Evolutionary conservation across 768 basidiomycete genomes (phyloP).

Genomic region (Cyathus striatus): DNA sequence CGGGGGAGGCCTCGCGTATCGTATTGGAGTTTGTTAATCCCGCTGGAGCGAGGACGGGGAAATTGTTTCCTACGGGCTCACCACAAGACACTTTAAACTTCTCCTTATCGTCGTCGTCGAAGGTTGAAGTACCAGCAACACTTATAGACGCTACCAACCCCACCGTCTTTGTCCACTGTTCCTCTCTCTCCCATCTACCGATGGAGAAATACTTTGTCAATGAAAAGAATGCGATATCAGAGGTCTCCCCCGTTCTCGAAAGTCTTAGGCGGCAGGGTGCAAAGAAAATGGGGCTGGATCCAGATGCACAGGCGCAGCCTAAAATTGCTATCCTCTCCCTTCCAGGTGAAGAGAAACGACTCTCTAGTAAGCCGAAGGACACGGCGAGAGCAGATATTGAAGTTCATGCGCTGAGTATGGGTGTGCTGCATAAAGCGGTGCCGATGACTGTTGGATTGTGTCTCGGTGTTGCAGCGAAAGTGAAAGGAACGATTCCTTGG

Average conservation of each 20-base stretch:
- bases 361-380: slow-evolving; percentile 14
- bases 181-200: slow-evolving; percentile 36
- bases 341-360: slow-evolving; percentile 16
- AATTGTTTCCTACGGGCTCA: slow-evolving; percentile 58
- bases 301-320: slow-evolving; percentile 59
- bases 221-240: slow-evolving; percentile 14
- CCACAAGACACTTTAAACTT: slow-evolving; percentile 39
- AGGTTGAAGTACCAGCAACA: slow-evolving; percentile 33
- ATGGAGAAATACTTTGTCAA: slow-evolving; percentile 31
- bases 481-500: slow-evolving; percentile 52
- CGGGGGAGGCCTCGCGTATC: slow-evolving; percentile 61
- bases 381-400: slow-evolving; percentile 52
- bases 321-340: slow-evolving; percentile 58
- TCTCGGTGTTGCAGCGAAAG: slow-evolving; percentile 57
- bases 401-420: slow-evolving; percentile 66
- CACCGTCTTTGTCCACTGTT: slow-evolving; percentile 52
- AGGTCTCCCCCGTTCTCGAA: slow-evolving; percentile 37
- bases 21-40: slow-evolving; percentile 63
- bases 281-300: slow-evolving; percentile 57
- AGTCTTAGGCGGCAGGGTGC: slow-evolving; percentile 52
- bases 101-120: slow-evolving; percentile 7
- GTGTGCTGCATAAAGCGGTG: slow-evolving; percentile 63
- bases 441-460: slow-evolving; percentile 72
- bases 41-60: slow-evolving; percentile 65
- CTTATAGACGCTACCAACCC: slow-evolving; percentile 76